Conservation (phyloP, 164 flowering plant species). For the Piper longum region DNA sequence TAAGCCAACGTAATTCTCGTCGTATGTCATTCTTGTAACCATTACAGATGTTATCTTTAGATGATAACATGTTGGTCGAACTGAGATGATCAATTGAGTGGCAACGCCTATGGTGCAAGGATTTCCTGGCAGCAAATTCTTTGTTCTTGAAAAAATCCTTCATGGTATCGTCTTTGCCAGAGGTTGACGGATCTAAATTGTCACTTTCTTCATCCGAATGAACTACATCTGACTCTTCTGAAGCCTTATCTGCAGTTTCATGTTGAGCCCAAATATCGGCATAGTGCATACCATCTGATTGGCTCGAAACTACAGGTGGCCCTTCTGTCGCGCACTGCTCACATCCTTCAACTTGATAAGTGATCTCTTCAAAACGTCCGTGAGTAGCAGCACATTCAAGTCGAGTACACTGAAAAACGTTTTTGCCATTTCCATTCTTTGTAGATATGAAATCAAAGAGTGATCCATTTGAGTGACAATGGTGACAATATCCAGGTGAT, state of each 20-base stretch:
- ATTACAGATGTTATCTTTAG: conserved; percentile 8
- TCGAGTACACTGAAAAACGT: conserved; percentile 23
- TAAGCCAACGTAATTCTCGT: conserved; percentile 75
- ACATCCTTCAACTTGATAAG: conserved; percentile 38
- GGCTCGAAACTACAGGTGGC: conserved; percentile 20
- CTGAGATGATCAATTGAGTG: not conserved
- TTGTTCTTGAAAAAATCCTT: conserved; percentile 7
- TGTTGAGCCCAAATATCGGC: conserved; percentile 32
- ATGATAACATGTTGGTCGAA: not conserved
- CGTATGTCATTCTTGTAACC: conserved; percentile 50
- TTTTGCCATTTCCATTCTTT: conserved; percentile 17
- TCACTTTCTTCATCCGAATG: conserved; percentile 26
- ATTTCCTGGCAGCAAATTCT: conserved; percentile 12
- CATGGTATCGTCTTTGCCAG: not conserved
- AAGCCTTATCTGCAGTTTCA: conserved; percentile 34
- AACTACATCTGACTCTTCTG: conserved; percentile 25
- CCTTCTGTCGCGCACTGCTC: conserved; percentile 28
- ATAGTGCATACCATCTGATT: conserved; percentile 15
- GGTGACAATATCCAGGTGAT: conserved; percentile 21
- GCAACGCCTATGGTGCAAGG: conserved; percentile 4
- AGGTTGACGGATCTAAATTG: conserved; percentile 5
- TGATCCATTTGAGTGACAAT: conserved; percentile 47
- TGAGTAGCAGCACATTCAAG: conserved; percentile 58
- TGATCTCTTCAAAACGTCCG: conserved; percentile 76
- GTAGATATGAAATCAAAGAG: conserved; percentile 23